Base-by-base conservation (phyloP, 208 protist species). In the Strigomonas culicis region DNA sequence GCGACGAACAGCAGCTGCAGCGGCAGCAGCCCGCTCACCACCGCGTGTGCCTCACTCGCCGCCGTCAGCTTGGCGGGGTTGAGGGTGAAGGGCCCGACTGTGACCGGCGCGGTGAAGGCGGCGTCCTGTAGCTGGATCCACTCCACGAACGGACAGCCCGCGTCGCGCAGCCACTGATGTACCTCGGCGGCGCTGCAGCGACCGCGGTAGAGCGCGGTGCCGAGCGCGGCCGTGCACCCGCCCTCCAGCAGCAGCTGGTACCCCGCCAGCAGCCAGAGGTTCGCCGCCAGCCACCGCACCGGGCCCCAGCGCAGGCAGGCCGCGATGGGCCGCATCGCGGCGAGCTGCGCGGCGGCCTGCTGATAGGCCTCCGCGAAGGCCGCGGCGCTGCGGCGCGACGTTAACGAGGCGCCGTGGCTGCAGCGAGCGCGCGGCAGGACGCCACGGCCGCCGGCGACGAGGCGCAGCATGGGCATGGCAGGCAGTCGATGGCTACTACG, bases 211-310 rank as follows among this genome's bases (percentile, higher is more conserved):
- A 92, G 63, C 30, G 88, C 36, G 31, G 68, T 66, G 1, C 75
- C 77, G 51, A 82, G 84, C 13, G 74, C 51, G 0, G 66, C 63
- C 7, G 86, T 88, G 46, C 74, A 73, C 32, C 62, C 74, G 1
- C 66, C 63, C 72, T 92, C 80, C 25, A 92, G 66, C 19, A 69
- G 43, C n/a, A 92, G 75, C 64, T 92, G 86, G 47, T 85, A 88
- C 21, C 74, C 80, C 19, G 86, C 82, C 39, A 92, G 41, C 19
- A 68, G 41, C 68, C 87, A 67, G 8, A 86, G 70, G 55, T 92
- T 87, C 51, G 72, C 58, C 4, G 80, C 80, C 6, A 88, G 50
- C 74, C 74, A 92, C 30, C 66, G 64, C 8, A 88, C 62, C 21
- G 70, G 58, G 11, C 49, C 51, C 52, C 72, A 87, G 59, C 64